These are phyloP conservation scores for Omphalotus olearius DNA, from an alignment of 1,284 basidiomycete genomes.

Conservation along the genomic window DNA sequence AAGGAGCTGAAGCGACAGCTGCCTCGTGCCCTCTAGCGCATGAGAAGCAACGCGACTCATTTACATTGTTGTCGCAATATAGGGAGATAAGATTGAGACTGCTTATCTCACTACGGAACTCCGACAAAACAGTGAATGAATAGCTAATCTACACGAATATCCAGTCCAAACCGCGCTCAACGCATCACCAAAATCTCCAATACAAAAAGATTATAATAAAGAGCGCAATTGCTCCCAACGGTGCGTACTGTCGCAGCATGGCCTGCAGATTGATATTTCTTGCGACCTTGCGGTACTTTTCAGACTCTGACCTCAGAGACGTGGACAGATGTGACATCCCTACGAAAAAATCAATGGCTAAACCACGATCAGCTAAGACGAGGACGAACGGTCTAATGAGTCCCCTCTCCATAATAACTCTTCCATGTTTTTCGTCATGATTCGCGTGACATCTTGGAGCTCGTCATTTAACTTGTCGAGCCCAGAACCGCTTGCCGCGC, in stretches of 20 bases:
- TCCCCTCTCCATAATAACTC: conserved; percentile 97
- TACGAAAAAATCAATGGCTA: conserved; percentile 26
- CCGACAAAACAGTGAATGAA: not conserved
- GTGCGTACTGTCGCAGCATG: conserved; percentile 94
- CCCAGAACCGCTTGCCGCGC: conserved; percentile 57
- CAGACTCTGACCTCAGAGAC: conserved; percentile 93
- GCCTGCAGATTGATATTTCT: conserved; percentile 93
- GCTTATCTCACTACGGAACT: not conserved
- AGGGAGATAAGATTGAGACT: conserved; percentile 2
- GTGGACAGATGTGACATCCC: conserved; percentile 98
- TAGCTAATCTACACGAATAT: conserved; percentile 9
- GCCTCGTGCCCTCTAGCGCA: not conserved
- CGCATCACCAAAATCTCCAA: conserved; percentile 76
- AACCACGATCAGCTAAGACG: conserved; percentile 4
- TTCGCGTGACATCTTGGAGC: conserved; percentile 94
- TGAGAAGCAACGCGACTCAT: not conserved
- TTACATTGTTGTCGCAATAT: not conserved
- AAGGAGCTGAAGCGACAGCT: not conserved
- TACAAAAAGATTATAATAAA: conserved; percentile 86
- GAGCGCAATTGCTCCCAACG: conserved; percentile 76
- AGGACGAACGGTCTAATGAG: conserved; percentile 80
- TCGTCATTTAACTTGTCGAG: conserved; percentile 94
- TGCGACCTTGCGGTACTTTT: conserved; percentile 96
- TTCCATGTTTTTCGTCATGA: conserved; percentile 99
- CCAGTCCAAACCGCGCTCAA: not conserved